phyloP scores from a whole-genome alignment of 345 rosid species.

The Luvunga scandens region DNA sequence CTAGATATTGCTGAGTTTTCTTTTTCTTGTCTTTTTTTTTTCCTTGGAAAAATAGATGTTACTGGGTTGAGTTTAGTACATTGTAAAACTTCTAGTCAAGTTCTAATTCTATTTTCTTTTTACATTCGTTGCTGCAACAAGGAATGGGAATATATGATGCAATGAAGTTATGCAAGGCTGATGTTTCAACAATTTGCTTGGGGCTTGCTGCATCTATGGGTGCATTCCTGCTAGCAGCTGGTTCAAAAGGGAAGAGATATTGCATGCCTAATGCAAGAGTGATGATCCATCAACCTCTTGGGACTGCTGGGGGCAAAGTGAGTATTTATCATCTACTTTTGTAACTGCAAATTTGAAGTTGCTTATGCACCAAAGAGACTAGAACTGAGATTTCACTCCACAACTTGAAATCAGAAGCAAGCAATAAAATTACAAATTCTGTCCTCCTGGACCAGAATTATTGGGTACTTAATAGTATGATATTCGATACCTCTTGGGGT shows the following conservation, averaged over 20 bases:
- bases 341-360: background rate
- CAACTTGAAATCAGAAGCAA: background rate
- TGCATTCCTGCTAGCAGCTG: conserved; percentile 85
- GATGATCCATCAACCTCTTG: conserved; percentile 95
- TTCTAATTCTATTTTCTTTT: conserved; percentile 15
- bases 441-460: background rate
- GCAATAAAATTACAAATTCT: background rate
- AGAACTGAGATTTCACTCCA: background rate
- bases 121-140: conserved; percentile 24
- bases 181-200: conserved; percentile 88
- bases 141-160: conserved; percentile 97
- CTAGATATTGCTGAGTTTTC: background rate
- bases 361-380: conserved; percentile 2
- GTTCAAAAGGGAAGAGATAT: conserved; percentile 86
- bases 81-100: background rate
- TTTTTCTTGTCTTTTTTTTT: no score
- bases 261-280: conserved; percentile 97
- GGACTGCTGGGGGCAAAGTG: conserved; percentile 86
- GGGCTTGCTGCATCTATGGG: conserved; percentile 97
- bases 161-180: conserved; percentile 94
- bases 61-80: background rate
- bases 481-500: background rate
- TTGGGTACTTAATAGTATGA: background rate
- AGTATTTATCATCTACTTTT: conserved; percentile 18
- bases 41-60: background rate